These are phyloP conservation scores for Amanita rubescens DNA, from an alignment of 768 basidiomycete species.

Conservation along the genomic window DNA sequence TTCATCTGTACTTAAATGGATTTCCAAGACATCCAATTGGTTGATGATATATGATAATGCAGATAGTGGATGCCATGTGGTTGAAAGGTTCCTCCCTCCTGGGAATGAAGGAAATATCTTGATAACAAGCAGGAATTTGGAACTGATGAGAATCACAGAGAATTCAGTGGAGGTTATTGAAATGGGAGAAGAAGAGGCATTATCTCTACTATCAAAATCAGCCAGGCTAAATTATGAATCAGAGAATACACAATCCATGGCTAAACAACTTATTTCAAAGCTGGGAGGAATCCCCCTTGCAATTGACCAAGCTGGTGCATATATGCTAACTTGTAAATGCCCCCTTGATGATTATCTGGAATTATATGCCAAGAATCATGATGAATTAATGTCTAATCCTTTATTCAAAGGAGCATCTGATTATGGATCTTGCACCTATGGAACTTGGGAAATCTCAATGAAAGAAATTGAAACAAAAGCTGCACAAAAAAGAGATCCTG, in stretches of 20 bases:
- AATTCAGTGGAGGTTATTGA: conserved; percentile 6
- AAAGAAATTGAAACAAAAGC: conserved; percentile 9
- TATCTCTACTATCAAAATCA: conserved; percentile 11
- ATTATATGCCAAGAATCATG: conserved; percentile 5
- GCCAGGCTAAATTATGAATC: not conserved
- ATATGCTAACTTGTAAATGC: conserved; percentile 10
- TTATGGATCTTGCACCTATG: conserved; percentile 14
- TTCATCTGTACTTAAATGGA: conserved; percentile 3
- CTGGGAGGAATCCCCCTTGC: conserved; percentile 7
- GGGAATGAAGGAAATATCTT: not conserved
- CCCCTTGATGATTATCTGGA: conserved; percentile 10
- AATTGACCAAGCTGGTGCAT: conserved; percentile 14
- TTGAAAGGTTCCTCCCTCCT: not conserved
- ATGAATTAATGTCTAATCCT: conserved; percentile 6
- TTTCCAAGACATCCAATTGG: not conserved
- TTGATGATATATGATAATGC: conserved; percentile 1
- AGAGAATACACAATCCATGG: not conserved
- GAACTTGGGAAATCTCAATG: conserved; percentile 16
- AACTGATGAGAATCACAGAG: not conserved
- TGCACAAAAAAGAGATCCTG: not conserved
- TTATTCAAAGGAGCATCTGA: conserved; percentile 9
- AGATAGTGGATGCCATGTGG: not conserved
- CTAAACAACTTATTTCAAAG: not conserved
- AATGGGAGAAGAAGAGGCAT: conserved; percentile 13
- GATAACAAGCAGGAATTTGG: not conserved